phyloP scores from a whole-genome alignment of 768 basidiomycete species.

The Serpula lacrymans region DNA sequence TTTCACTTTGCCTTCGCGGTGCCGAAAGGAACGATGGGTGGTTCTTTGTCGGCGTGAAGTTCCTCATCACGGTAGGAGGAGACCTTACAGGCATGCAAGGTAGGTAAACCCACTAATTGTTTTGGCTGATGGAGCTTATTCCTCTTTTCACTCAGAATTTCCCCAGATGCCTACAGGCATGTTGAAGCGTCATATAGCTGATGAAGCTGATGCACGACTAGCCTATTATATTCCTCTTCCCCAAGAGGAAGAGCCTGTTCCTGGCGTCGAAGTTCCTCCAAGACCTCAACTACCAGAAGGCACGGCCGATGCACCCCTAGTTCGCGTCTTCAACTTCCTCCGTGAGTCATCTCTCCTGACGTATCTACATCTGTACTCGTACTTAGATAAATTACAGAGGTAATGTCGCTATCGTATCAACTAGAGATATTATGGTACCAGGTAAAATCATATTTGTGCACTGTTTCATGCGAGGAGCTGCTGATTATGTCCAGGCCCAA shows the following conservation, averaged over 20 bases:
- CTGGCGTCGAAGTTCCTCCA: slow-evolving; percentile 39
- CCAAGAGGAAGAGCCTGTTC: slow-evolving; percentile 37
- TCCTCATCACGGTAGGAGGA: slow-evolving; percentile 69
- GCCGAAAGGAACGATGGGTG: slow-evolving; percentile 70
- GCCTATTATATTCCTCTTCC: slow-evolving; percentile 57
- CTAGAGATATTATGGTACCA: slow-evolving; percentile 87
- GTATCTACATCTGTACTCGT: slow-evolving; percentile 1
- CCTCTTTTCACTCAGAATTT: slow-evolving; percentile 49
- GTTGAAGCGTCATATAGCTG: slow-evolving; percentile 63
- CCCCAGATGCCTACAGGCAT: slow-evolving; percentile 62
- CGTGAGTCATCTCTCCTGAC: slow-evolving; percentile 48
- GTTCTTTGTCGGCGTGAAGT: slow-evolving; percentile 82
- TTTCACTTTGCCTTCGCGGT: slow-evolving; percentile 71
- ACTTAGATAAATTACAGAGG: slow-evolving; percentile 59
- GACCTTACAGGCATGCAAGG: slow-evolving; percentile 73
- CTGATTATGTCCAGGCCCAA: slow-evolving; percentile 43
- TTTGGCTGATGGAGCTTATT: slow-evolving; percentile 3
- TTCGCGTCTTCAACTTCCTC: slow-evolving; percentile 83
- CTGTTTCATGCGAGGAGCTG: too few relatives aligned
- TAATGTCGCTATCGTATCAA: slow-evolving; percentile 91
- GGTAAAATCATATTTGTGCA: slow-evolving; percentile 22
- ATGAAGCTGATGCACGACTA: slow-evolving; percentile 69
- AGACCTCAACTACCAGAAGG: slow-evolving; percentile 52
- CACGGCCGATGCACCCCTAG: slow-evolving; percentile 76
- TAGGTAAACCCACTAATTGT: slow-evolving; percentile 17